Base-by-base conservation (phyloP, 1,284 basidiomycete species). In the Ustilago xerochloae region DNA sequence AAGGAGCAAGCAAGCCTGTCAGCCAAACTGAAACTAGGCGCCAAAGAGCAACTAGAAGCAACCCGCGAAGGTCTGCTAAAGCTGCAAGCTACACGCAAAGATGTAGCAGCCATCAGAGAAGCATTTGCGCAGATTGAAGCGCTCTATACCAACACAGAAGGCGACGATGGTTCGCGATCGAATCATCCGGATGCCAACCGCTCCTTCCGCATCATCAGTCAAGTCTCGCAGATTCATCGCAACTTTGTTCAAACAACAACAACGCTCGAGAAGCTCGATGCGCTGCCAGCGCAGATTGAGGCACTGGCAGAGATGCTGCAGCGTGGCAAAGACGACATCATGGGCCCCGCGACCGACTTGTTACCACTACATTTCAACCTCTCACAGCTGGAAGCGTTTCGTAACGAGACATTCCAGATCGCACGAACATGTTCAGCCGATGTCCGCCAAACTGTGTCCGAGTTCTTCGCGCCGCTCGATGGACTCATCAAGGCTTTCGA, bases 1-100 rank as follows among this genome's bases (percentile, higher is more conserved):
- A 97, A 96, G 86, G 96, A 99, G 86, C 96, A 97, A 85, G 90
- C 93, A 0, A 92, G 93, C n/a, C 92, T 99, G 70, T 93, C 97
- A 81, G 91, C 92, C 5, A 90, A 96, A 80, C 89, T 99, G 47
- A 93, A 95, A 81, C 91, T 89, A 66, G 94, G 94, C 15, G 94
- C 97, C 63, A 94, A 93, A 84, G 93, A 96, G 69, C 96, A 98
- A 85, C 88, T 99, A 8, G 92, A 95, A 81, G 90, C 93, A 0
- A 97, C 94, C 9, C 87, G 94, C 47, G 92, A 95, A 64, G 96
- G 94, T 0, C 88, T 99, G 60, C 87, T 91, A 65, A 94, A 92
- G 83, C 88, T 99, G 1, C 88, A 96, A 63, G 88, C 90, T 54
- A 95, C 93, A 6, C 87, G 93, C 33, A 89, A 90, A 50, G 91